Base-by-base conservation (phyloP, 78 protist species). In the Ministeria vibrans region DNA sequence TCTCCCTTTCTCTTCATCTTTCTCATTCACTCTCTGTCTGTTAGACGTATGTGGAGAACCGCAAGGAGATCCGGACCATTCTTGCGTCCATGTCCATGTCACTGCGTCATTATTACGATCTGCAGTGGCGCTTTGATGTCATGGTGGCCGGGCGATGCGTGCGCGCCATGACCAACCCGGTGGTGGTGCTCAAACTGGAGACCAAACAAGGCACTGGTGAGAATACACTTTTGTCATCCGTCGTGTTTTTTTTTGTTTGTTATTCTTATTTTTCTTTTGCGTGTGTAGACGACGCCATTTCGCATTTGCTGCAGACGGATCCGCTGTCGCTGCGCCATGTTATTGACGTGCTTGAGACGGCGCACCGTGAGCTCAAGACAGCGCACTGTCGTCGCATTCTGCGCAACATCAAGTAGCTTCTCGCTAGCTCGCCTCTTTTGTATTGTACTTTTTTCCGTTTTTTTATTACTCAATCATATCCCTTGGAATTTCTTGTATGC, bases 81-180 rank as follows among this genome's bases (percentile, higher is more conserved):
- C 25, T 68, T 28, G 9, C 75, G 36, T 25, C 36, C 5, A 68
- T 36, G 44, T 7, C 53, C 43, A 68, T 68, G 51, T 18, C 28
- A 23, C 36, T 68, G 41, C 75, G 53, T 5, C 49, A 36, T 22
- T 68, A 41, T 13, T 6, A 9, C 23, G 27, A 68, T 41, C 42
- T 68, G 75, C 53, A 68, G 28, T 68, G 75, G 75, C 44, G 75
- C 34, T n/a, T 68, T 28, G 75, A 68, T n/a, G 75, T 39, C 20
- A n/a, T 41, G 49, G 36, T 68, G 34, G 4, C 36, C 18, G 15
- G 66, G 15, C 71, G 23, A 4, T 63, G 43, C 6, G 30, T 63
- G 30, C 66, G 66, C 36, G 9, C 11, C 36, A 18, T 27, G 66
- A 25, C 28, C 66, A 20, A 61, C 15, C 66, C 66, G 9, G 22